Evolutionary conservation across 768 basidiomycete genomes (phyloP), one percentile per base, ranked within the genome.

Genomic region (Mycena chlorophos): DNA sequence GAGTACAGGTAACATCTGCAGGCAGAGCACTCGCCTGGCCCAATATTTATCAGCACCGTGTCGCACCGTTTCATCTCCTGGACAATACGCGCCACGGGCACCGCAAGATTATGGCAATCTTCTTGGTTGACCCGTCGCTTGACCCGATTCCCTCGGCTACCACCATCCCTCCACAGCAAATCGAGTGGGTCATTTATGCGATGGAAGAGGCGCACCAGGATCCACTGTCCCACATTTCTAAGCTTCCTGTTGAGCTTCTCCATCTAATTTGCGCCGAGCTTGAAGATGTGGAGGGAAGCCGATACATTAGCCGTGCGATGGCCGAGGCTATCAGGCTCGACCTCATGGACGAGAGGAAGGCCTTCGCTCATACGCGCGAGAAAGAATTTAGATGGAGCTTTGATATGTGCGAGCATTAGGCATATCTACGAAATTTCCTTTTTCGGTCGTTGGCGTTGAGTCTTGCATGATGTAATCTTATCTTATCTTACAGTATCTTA

Each of bases 21-120:
- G 67, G 69, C 14, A 64, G 69, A 13, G 65, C 65, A 40, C 58
- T 75, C 26, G 68, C 68, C 5, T 75, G 74, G 60, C 74, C 72
- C 19, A 74, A 75, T 58, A 55, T 70, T 12, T 73, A 69, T 53
- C 74, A 75, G 49, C 72, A 75, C 58, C 64, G 62, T 23, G 70
- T 75, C 25, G 64, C 64, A 25, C 65, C 73, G 5, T 77, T 77
- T 60, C 49, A 62, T 29, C 68, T 75, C 25, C 49, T 38, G 14
- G 71, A 76, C 54, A 50, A 54, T 1, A 60, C 68, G n/a, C 66
- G 68, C 52, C 72, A 72, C 0, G 75, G 75, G 5, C 65, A 71
- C 50, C 67, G 73, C 27, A 77, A 73, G 60, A 75, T 76, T 22
- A 61, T 76, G 26, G 66, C 66, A 5, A 62, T 75, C 49, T 73